Evolutionary conservation across 2,329 filamentous ascomycete species (phyloP).

Genomic region (Rutstroemia sp.): DNA sequence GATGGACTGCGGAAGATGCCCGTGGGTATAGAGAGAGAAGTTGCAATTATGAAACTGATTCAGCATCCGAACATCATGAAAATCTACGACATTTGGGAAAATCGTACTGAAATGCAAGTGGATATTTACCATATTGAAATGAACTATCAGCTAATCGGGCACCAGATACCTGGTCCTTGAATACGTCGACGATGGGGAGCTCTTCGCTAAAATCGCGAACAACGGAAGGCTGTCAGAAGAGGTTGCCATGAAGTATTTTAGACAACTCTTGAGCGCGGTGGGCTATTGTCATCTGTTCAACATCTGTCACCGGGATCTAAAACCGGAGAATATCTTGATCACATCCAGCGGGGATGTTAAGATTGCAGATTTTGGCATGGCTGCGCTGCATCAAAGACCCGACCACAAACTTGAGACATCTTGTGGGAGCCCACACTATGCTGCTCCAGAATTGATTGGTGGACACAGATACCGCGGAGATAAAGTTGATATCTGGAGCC

Average conservation of each 20-base stretch:
- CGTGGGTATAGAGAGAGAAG: constrained; percentile 85
- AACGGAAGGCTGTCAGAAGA: constrained; percentile 70
- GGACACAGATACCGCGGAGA: constrained; percentile 74
- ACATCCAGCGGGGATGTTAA: constrained; percentile 73
- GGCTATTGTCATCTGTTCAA: constrained; percentile 91
- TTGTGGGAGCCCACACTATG: constrained; percentile 95
- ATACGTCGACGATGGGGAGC: constrained; percentile 65
- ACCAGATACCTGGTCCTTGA: constrained; percentile 87
- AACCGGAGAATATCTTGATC: constrained; percentile 93
- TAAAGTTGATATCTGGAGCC: constrained; percentile 89
- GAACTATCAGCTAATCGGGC: constrained; percentile 19
- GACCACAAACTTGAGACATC: constrained; percentile 77
- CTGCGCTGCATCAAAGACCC: constrained; percentile 75
- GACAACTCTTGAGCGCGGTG: constrained; percentile 87
- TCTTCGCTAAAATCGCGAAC: constrained; percentile 76
- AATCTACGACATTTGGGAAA: constrained; percentile 97
- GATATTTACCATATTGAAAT: background rate
- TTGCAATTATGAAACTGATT: constrained; percentile 94
- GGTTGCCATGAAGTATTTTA: constrained; percentile 76
- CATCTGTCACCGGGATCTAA: constrained; percentile 92
- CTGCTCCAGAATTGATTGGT: constrained; percentile 82
- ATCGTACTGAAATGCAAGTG: constrained; percentile 81
- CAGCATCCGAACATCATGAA: constrained; percentile 93
- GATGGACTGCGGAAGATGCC: constrained; percentile 67
- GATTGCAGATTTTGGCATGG: constrained; percentile 97